phyloP scores from a whole-genome alignment of 257 asterid genomes.

The Anisodus acutangulus region DNA sequence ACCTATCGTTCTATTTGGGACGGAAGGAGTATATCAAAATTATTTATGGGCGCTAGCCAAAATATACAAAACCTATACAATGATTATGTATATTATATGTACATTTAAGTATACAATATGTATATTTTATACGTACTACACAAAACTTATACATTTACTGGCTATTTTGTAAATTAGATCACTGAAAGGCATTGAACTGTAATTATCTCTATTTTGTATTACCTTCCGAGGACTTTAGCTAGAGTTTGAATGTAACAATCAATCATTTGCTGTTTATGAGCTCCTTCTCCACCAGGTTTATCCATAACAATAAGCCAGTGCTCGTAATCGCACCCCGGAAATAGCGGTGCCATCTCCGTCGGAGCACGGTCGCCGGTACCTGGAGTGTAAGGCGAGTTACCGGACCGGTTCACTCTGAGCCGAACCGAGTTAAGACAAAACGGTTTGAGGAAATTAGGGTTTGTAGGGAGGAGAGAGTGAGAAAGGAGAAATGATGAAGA shows the following conservation, averaged over 20 bases:
- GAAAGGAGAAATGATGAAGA: slow-evolving; percentile 25
- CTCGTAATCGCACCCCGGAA: slow-evolving; percentile 41
- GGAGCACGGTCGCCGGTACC: slow-evolving; percentile 36
- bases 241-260: slow-evolving; percentile 42
- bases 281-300: slow-evolving; percentile 43
- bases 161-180: too few relatives aligned
- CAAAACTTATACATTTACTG: too few relatives aligned
- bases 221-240: slow-evolving; percentile 44
- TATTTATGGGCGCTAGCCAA: too few relatives aligned
- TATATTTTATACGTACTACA: too few relatives aligned
- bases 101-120: too few relatives aligned
- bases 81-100: too few relatives aligned
- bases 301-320: slow-evolving; percentile 44
- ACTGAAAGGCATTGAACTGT: too few relatives aligned
- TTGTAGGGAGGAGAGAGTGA: slow-evolving; percentile 23
- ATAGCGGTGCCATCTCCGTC: slow-evolving; percentile 40
- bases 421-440: slow-evolving; percentile 23
- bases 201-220: not conserved
- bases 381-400: slow-evolving; percentile 23
- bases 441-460: slow-evolving; percentile 23
- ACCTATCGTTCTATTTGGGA: too few relatives aligned
- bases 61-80: too few relatives aligned
- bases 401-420: slow-evolving; percentile 34
- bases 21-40: not conserved
- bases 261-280: slow-evolving; percentile 39